phyloP scores from a whole-genome alignment of 805 yeast species.

The Hyphopichia homilentoma region DNA sequence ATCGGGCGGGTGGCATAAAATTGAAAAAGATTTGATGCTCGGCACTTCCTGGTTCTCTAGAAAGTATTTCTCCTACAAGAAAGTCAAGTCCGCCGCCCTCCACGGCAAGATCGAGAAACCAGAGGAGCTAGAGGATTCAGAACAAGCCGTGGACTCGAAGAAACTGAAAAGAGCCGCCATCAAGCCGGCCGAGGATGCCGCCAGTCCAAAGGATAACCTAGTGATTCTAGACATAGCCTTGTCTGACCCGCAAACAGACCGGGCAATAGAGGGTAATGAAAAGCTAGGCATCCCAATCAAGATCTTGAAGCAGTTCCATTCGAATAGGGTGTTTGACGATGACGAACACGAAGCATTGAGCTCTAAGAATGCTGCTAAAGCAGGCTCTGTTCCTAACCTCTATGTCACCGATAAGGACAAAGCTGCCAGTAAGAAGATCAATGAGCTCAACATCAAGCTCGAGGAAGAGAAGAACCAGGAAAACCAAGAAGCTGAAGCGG shows the following conservation, averaged over 20 bases:
- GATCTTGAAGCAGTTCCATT: slow-evolving; percentile 26
- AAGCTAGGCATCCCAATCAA: slow-evolving; percentile 24
- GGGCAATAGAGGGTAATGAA: slow-evolving; percentile 35
- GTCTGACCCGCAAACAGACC: slow-evolving; percentile 27
- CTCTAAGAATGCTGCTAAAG: slow-evolving; percentile 6
- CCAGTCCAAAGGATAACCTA: slow-evolving; percentile 10
- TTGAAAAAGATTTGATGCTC: slow-evolving; percentile 47
- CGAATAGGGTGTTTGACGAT: slow-evolving; percentile 21
- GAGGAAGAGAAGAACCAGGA: slow-evolving; percentile 3
- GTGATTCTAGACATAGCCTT: slow-evolving; percentile 42
- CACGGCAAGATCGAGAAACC: slow-evolving; percentile 4
- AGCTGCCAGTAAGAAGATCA: slow-evolving; percentile 10
- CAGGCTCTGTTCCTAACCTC: no score
- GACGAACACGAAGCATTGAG: slow-evolving; percentile 17
- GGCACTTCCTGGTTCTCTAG: slow-evolving; percentile 41
- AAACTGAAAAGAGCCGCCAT: slow-evolving; percentile 3
- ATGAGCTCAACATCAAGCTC: slow-evolving; percentile 4
- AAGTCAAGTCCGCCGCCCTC: slow-evolving; percentile 18
- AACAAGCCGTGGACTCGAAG: slow-evolving; percentile 1
- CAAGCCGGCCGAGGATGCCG: slow-evolving; percentile 4
- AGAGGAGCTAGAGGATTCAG: slow-evolving; percentile 2
- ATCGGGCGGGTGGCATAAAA: slow-evolving; percentile 36
- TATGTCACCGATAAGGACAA: slow-evolving; percentile 12
- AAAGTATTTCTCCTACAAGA: slow-evolving; percentile 36
- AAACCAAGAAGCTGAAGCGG: slow-evolving; percentile 2